Percentiles rank a stretch among this genome's conserved stretches.
phyloP scores from a whole-genome alignment of 257 asterid genomes.

The Petunia secreta region DNA sequence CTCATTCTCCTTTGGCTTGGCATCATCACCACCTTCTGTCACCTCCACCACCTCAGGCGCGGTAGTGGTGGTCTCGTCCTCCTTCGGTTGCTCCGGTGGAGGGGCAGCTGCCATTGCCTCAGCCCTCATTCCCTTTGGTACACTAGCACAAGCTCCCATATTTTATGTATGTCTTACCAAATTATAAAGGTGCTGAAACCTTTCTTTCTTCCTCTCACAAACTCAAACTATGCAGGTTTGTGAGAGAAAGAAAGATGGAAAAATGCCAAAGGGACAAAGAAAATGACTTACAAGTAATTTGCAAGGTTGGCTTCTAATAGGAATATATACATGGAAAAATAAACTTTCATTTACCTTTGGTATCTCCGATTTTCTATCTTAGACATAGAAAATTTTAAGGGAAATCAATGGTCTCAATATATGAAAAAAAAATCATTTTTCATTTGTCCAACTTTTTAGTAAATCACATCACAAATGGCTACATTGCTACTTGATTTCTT shows the following conservation, averaged over 20 bases:
- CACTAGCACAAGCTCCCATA: slow-evolving; percentile 72
- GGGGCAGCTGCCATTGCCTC: slow-evolving; percentile 36
- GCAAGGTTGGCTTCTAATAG: neutral
- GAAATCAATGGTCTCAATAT: slow-evolving; percentile 23
- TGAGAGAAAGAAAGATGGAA: slow-evolving; percentile 38
- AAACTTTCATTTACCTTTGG: neutral
- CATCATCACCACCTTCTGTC: slow-evolving; percentile 29
- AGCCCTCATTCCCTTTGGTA: slow-evolving; percentile 52
- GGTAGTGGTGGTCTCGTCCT: slow-evolving; percentile 38
- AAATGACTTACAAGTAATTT: slow-evolving; percentile 24
- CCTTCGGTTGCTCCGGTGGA: slow-evolving; percentile 48
- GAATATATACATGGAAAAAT: slow-evolving; percentile 30
- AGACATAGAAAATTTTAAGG: slow-evolving; percentile 31
- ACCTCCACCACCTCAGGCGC: slow-evolving; percentile 30
- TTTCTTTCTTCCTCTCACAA: slow-evolving; percentile 27
- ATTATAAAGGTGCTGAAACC: slow-evolving; percentile 9
- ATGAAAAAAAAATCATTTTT: neutral
- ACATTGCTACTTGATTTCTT: too few species aligned
- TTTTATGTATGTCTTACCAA: neutral
- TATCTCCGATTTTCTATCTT: slow-evolving; percentile 32
- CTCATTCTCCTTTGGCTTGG: slow-evolving; percentile 23
- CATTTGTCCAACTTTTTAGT: neutral
- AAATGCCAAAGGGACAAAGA: slow-evolving; percentile 28
- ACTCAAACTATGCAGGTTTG: neutral
- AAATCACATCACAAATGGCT: neutral